Conservation (phyloP, 495 filamentous ascomycete species). For the Lentithecium fluviatile region DNA sequence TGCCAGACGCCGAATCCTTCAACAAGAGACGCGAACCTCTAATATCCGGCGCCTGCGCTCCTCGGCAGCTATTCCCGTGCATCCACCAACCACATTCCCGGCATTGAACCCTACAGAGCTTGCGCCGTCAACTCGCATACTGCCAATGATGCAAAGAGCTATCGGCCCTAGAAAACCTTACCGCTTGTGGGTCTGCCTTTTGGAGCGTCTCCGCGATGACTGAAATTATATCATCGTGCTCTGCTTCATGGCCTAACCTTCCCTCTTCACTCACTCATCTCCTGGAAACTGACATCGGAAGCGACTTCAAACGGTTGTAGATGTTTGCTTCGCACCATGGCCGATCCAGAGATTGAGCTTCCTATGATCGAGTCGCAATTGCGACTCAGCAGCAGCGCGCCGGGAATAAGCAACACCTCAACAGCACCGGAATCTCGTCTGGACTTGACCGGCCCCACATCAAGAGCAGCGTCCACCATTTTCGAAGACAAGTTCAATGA, state of each 20-base stretch:
- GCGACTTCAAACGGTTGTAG: background rate
- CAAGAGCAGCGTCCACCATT: background rate
- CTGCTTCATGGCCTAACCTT: background rate
- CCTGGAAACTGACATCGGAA: background rate
- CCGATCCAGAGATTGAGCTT: constrained; percentile 34
- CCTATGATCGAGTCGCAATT: constrained; percentile 27
- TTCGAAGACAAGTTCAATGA: constrained; percentile 20
- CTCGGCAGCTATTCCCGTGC: background rate
- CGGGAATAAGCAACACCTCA: constrained; percentile 23
- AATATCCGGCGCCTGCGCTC: background rate
- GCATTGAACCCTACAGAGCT: background rate
- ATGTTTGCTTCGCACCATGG: constrained; percentile 22
- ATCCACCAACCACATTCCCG: background rate
- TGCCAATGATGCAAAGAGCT: constrained; percentile 4
- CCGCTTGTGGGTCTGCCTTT: background rate
- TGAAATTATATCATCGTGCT: constrained; percentile 3
- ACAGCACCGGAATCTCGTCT: constrained; percentile 3
- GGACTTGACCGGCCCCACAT: constrained; percentile 12
- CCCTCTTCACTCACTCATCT: background rate
- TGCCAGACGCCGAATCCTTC: too few species aligned
- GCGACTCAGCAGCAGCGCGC: background rate
- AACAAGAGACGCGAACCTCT: background rate
- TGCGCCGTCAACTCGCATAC: background rate
- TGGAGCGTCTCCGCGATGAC: background rate
- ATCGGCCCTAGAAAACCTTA: background rate